Conservation (phyloP, 2,329 filamentous ascomycete genomes). For the Neoascochyta sp. region DNA sequence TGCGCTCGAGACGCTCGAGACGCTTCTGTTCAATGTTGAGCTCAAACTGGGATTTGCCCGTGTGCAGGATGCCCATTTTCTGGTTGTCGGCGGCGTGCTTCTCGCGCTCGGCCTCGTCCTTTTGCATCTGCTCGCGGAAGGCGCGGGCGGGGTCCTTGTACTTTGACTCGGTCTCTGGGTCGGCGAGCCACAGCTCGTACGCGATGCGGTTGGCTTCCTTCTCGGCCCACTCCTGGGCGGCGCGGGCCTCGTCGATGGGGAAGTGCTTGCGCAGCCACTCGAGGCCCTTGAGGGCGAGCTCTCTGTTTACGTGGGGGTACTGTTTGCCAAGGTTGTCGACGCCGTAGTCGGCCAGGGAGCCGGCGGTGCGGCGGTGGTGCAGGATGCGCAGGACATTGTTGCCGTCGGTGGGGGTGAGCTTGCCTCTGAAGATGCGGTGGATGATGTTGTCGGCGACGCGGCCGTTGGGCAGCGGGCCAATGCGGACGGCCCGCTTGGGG, state of each 20-base stretch:
- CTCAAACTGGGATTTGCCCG: conserved; percentile 35
- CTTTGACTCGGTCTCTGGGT: conserved; percentile 38
- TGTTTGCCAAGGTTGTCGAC: conserved; percentile 32
- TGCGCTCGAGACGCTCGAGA: conserved; percentile 24
- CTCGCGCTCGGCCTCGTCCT: conserved; percentile 25
- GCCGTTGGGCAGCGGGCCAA: conserved; percentile 31
- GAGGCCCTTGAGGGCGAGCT: conserved; percentile 29
- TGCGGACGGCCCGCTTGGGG: conserved; percentile 30
- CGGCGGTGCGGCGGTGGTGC: conserved; percentile 39
- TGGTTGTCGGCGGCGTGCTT: conserved; percentile 20
- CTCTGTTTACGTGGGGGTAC: conserved; percentile 25
- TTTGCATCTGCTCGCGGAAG: conserved; percentile 33
- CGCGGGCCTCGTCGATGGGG: conserved; percentile 41
- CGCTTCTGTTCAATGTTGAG: conserved; percentile 34
- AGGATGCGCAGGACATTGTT: conserved; percentile 39
- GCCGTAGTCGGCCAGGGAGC: conserved; percentile 40
- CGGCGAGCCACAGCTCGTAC: conserved; percentile 37
- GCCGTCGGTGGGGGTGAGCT: conserved; percentile 25
- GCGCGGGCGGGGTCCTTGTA: conserved; percentile 37
- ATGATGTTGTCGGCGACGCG: conserved; percentile 23
- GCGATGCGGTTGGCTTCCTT: conserved; percentile 39
- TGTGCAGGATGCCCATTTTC: conserved; percentile 33
- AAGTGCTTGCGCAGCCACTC: conserved; percentile 35
- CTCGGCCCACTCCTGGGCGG: conserved; percentile 40
- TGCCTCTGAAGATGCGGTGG: conserved; percentile 30